phyloP scores from a whole-genome alignment of 495 filamentous ascomycete species.

The Tuber umbilicatum region DNA sequence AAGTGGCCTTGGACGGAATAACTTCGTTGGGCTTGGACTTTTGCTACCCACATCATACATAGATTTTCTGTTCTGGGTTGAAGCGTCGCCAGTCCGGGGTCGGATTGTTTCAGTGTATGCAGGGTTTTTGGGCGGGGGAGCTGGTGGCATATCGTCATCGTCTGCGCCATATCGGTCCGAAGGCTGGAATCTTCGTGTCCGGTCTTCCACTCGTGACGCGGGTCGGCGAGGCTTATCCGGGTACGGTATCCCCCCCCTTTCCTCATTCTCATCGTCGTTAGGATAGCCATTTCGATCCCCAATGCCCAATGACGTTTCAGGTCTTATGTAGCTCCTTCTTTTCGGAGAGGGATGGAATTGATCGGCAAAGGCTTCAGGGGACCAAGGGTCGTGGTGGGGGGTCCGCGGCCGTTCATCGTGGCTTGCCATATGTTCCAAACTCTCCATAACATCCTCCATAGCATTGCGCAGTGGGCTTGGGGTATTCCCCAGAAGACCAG shows the following conservation, averaged over 20 bases:
- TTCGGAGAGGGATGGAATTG: slow-evolving; percentile 47
- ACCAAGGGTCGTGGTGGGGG: slow-evolving; percentile 70
- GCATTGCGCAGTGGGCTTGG: slow-evolving; percentile 87
- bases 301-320: slow-evolving; percentile 68
- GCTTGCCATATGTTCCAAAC: slow-evolving; percentile 74
- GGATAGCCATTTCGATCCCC: slow-evolving; percentile 52
- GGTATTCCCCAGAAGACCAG: slow-evolving; percentile 61
- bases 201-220: slow-evolving; percentile 79
- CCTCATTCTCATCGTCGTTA: slow-evolving; percentile 47
- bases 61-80: slow-evolving; percentile 57
- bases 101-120: slow-evolving; percentile 43
- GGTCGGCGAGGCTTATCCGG: slow-evolving; percentile 27
- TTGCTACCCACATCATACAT: slow-evolving; percentile 62
- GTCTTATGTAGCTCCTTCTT: slow-evolving; percentile 48
- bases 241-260: slow-evolving; percentile 27
- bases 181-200: slow-evolving; percentile 59
- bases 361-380: slow-evolving; percentile 77
- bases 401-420: slow-evolving; percentile 52
- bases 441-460: slow-evolving; percentile 98
- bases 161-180: slow-evolving; percentile 44
- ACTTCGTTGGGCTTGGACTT: slow-evolving; percentile 35
- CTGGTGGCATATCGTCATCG: slow-evolving; percentile 54
- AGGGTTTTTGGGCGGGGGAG: slow-evolving; percentile 55
- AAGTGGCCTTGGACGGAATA: slow-evolving; percentile 36
- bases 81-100: slow-evolving; percentile 47